Percentiles rank a stretch among this genome's conserved stretches.
Evolutionary conservation across 1,284 basidiomycete genomes (phyloP).

Genomic region (Laetiporus sulphureus): DNA sequence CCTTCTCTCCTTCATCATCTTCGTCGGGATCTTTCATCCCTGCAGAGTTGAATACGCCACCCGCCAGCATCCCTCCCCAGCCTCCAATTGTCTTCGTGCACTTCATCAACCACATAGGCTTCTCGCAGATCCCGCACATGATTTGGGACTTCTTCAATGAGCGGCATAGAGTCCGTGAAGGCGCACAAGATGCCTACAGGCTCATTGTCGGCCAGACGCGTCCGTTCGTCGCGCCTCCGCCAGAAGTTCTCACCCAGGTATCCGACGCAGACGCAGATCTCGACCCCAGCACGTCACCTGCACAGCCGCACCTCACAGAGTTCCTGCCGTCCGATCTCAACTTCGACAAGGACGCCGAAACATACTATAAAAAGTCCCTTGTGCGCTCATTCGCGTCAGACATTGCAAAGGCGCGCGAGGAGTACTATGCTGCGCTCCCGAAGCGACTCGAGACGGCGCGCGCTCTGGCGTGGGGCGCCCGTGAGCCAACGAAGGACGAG

Average conservation of each 20-base stretch:
- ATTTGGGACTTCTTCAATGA: conserved; percentile 92
- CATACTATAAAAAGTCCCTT: conserved; percentile 63
- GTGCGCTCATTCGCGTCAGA: conserved; percentile 50
- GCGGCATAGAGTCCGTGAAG: conserved; percentile 70
- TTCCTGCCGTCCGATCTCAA: conserved; percentile 53
- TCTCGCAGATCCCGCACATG: conserved; percentile 85
- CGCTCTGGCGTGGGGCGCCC: conserved; percentile 65
- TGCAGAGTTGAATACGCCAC: conserved; percentile 36
- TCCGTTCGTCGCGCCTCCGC: conserved; percentile 42
- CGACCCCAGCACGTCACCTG: conserved; percentile 16
- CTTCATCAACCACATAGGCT: conserved; percentile 84
- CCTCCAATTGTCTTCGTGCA: conserved; percentile 85
- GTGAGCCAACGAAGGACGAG: conserved; percentile 88
- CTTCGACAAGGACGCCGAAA: conserved; percentile 66
- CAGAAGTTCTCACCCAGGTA: conserved; percentile 8
- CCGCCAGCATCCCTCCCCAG: conserved; percentile 61
- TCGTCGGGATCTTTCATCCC: conserved; percentile 22
- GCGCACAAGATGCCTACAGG: conserved; percentile 77
- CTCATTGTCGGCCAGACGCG: conserved; percentile 66
- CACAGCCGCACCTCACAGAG: conserved; percentile 19
- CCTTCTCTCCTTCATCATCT: conserved; percentile 15
- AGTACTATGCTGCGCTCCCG: conserved; percentile 75
- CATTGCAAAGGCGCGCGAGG: conserved; percentile 63
- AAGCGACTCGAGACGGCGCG: conserved; percentile 71
- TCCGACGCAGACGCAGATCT: background rate